Percentiles rank a stretch among this genome's conserved stretches.
Evolutionary conservation across 75 land plant species (phyloP).

Genomic region (Pinus taeda): DNA sequence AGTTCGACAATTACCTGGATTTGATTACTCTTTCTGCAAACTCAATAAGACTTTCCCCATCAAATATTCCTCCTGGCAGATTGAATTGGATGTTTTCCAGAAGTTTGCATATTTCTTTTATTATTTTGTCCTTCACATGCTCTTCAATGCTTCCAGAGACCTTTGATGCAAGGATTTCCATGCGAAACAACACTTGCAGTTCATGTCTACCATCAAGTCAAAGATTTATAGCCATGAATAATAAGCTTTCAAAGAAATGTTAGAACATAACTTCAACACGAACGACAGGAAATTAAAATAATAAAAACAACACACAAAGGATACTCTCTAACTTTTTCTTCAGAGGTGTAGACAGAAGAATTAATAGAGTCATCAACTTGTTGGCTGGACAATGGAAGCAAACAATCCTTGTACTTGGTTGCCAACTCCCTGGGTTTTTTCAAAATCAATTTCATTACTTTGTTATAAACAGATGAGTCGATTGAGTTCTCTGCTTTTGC

Average conservation of each 20-base stretch:
- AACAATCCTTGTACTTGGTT: conserved; percentile 33
- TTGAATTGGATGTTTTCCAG: conserved; percentile 69
- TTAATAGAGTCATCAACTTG: conserved; percentile 5
- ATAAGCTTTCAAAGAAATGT: conserved; percentile 5
- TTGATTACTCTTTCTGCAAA: conserved; percentile 59
- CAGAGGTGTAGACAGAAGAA: conserved; percentile 18
- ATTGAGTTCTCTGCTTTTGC: background rate
- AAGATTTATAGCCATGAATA: background rate
- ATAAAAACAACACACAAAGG: conserved; percentile 16
- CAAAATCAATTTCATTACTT: conserved; percentile 44
- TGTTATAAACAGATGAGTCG: conserved; percentile 13
- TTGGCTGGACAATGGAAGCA: conserved; percentile 10
- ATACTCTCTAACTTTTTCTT: conserved; percentile 76
- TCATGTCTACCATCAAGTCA: conserved; percentile 50
- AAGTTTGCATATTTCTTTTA: conserved; percentile 73
- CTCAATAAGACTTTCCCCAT: conserved; percentile 56
- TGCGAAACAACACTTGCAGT: conserved; percentile 74
- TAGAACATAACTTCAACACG: background rate
- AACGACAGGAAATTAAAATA: background rate
- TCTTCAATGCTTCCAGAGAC: conserved; percentile 21
- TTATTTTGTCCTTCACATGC: conserved; percentile 33
- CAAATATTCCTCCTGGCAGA: conserved; percentile 71
- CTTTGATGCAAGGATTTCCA: conserved; percentile 67
- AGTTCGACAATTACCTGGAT: conserved; percentile 41
- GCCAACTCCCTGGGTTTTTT: conserved; percentile 58